Base-by-base conservation (phyloP, 768 basidiomycete genomes). In the Mycena leptocephala region DNA sequence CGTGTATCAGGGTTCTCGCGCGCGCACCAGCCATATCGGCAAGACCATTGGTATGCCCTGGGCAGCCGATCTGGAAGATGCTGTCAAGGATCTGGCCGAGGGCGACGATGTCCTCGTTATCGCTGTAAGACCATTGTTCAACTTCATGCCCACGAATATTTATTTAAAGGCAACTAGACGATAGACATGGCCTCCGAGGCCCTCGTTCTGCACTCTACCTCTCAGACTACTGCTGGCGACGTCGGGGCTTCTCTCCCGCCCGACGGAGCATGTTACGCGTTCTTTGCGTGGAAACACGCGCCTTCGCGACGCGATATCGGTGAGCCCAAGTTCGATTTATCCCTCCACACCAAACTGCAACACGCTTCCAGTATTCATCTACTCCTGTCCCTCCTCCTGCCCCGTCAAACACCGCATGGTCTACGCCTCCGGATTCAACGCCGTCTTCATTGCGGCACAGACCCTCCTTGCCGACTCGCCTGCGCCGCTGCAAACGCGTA, bases 341-440 rank as follows among this genome's bases (percentile, higher is more conserved):
- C 24, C n/a, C 10, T 51, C 61, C 24, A 14, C 68, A 30, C 24
- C 8, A 26, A 37, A 22, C 0, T 48, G 39, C 72, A 55, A 48
- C 71, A 59, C 76, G 30, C 11, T 65, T 35, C n/a, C 9, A 96
- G 95, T 95, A 63, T 97, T 97, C 84, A 95, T 98, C 71, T 99
- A 99, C 84, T 95, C 95, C 24, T 99, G 97, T 83, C 97, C 97
- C 0, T 90, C 93, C 4, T 80, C 84, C 18, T 96, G 95, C 8
- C 95, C 95, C 1, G 89, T 98, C 85, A 96, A 96, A 80, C 88
- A 93, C 75, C 91, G 97, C 55, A 97, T 99, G 95, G 82, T 98
- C 41, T 98, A 97, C 85, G 96, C 96, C 0, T 93, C 94, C 2
- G 93, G 92, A 11, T 91, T 91, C 14, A 79, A 88, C 13, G 83